These are phyloP conservation scores for Pythium sukuiense DNA, from an alignment of 352 stramenopile species.

Conservation along the genomic window DNA sequence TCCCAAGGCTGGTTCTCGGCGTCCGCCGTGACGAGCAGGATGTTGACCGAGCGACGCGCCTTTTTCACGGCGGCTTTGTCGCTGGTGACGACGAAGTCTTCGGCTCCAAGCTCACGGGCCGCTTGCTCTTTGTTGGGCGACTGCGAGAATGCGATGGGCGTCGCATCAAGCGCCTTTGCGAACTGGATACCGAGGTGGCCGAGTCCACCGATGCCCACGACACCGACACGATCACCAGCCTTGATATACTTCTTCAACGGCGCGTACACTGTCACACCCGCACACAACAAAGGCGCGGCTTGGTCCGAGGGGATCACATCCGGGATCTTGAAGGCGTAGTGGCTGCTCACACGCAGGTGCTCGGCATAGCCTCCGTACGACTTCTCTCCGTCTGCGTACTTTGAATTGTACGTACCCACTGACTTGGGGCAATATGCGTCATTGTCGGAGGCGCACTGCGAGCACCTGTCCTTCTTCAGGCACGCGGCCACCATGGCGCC, in stretches of 20 bases:
- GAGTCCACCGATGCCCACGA: constrained; percentile 65
- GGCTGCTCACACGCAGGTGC: constrained; percentile 23
- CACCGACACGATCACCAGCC: constrained; percentile 36
- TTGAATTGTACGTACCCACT: constrained; percentile 25
- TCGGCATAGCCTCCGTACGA: constrained; percentile 32
- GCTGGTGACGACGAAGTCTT: constrained; percentile 25
- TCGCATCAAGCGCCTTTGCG: constrained; percentile 43
- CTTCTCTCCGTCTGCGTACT: constrained; percentile 19
- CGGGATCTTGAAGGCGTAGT: constrained; percentile 35
- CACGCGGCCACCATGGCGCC: constrained; percentile 20
- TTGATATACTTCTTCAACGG: constrained; percentile 46
- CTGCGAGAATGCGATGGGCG: constrained; percentile 46
- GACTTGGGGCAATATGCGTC: constrained; percentile 21
- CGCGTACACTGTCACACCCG: constrained; percentile 62
- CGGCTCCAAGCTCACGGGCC: constrained; percentile 18
- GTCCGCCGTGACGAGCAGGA: constrained; percentile 34
- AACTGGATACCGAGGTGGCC: constrained; percentile 75
- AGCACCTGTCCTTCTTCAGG: constrained; percentile 12
- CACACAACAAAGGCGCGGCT: constrained; percentile 62
- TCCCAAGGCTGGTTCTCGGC: constrained; percentile 43
- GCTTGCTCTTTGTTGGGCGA: constrained; percentile 24
- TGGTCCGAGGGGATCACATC: constrained; percentile 24
- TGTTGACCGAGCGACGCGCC: constrained; percentile 23
- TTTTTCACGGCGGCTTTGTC: constrained; percentile 15
- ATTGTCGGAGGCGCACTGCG: constrained; percentile 9